Percentiles rank a stretch among this genome's conserved stretches.
phyloP scores from a whole-genome alignment of 768 basidiomycete genomes.

The Trametes cinnabarina region DNA sequence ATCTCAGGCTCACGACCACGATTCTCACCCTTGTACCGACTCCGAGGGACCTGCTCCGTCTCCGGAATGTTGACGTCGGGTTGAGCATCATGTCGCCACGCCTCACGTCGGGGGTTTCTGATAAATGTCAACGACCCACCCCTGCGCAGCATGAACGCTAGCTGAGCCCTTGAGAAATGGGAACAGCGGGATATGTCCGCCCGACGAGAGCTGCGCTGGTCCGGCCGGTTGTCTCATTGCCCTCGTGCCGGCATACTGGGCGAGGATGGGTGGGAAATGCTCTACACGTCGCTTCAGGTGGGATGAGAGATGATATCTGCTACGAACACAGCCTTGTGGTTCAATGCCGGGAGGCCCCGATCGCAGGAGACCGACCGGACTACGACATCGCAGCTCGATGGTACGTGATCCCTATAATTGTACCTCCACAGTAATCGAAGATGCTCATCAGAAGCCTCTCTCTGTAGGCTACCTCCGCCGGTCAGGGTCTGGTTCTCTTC shows the following conservation, averaged over 20 bases:
- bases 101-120: too few relatives aligned
- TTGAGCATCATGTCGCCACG: too few relatives aligned
- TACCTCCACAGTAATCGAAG: too few relatives aligned
- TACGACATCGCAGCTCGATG: background rate
- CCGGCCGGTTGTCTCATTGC: too few relatives aligned
- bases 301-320: background rate
- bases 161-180: too few relatives aligned
- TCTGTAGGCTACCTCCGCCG: background rate
- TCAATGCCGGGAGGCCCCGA: background rate
- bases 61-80: too few relatives aligned
- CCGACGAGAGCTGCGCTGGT: background rate
- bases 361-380: background rate
- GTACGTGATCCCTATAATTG: background rate
- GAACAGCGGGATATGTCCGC: background rate
- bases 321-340: conserved; percentile 1
- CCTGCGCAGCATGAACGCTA: too few relatives aligned
- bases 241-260: too few relatives aligned
- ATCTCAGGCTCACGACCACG: background rate
- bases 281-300: too few relatives aligned
- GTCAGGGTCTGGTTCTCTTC: background rate
- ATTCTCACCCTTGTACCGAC: background rate
- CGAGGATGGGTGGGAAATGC: too few relatives aligned
- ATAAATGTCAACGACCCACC: too few relatives aligned
- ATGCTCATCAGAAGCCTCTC: background rate
- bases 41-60: background rate